A percentile compares a stretch with the other conserved stretches of the same genome.
Evolutionary conservation across 352 stramenopile species (phyloP).

Genomic region (Phytophthora foliorum): DNA sequence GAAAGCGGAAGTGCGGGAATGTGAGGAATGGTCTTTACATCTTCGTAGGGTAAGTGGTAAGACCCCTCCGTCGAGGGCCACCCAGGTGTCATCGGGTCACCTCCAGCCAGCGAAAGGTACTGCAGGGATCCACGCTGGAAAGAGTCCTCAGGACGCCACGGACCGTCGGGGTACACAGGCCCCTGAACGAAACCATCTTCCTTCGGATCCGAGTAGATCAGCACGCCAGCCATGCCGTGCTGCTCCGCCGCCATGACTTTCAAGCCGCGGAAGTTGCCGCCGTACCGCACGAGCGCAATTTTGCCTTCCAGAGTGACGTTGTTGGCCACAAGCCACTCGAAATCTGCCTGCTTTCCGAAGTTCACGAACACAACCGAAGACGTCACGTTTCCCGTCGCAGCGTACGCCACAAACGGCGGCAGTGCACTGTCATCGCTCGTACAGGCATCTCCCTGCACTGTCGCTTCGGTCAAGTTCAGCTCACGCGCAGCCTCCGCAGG

Average conservation of each 20-base stretch:
- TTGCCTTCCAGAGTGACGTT: conserved; percentile 64
- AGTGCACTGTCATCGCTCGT: conserved; percentile 57
- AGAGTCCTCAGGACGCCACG: conserved; percentile 57
- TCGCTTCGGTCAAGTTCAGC: conserved; percentile 66
- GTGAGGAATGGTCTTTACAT: conserved; percentile 57
- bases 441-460: conserved; percentile 69
- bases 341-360: conserved; percentile 54
- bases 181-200: conserved; percentile 72
- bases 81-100: conserved; percentile 58
- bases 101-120: conserved; percentile 67
- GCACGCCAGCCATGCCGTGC: conserved; percentile 52
- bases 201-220: conserved; percentile 84
- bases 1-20: conserved; percentile 42
- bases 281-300: conserved; percentile 78
- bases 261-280: conserved; percentile 53
- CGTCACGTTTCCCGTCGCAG: conserved; percentile 44
- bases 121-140: conserved; percentile 79
- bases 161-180: conserved; percentile 67
- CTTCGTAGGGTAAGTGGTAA: conserved; percentile 40
- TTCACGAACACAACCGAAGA: conserved; percentile 65
- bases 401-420: conserved; percentile 62
- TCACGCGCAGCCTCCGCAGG: conserved; percentile 35
- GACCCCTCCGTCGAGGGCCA: conserved; percentile 46
- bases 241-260: conserved; percentile 76
- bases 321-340: conserved; percentile 57